Conservation (phyloP, 306 rosid genomes). For the Bauhinia variegata region DNA sequence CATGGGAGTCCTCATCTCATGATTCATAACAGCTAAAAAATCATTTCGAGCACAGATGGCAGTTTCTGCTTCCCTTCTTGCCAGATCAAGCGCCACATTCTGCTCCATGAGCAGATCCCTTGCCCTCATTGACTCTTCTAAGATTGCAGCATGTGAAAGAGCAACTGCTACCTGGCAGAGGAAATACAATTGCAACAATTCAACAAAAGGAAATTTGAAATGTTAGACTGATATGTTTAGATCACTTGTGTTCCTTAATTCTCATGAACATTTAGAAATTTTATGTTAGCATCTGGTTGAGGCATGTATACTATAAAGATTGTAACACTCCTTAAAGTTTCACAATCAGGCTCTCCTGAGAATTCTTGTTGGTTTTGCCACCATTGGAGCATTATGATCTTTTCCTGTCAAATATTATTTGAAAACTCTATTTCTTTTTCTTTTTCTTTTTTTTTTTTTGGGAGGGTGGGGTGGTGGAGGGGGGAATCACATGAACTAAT, state of each 20-base stretch:
- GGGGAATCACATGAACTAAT: too few relatives aligned
- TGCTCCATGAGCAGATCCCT: conserved; percentile 94
- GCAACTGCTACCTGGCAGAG: conserved; percentile 91
- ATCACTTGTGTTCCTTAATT: conserved; percentile 9
- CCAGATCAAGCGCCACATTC: conserved; percentile 92
- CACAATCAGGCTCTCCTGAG: too few relatives aligned
- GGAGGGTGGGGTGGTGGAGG: too few relatives aligned
- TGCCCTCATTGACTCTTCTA: conserved; percentile 99
- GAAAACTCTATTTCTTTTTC: too few relatives aligned
- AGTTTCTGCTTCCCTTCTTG: conserved; percentile 98
- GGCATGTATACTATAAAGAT: too few relatives aligned
- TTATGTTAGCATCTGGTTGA: too few relatives aligned
- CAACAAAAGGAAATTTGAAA: conserved; percentile 24
- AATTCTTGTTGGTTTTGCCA: too few relatives aligned
- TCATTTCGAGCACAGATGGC: conserved; percentile 98
- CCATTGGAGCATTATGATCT: too few relatives aligned
- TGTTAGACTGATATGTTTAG: conserved; percentile 1
- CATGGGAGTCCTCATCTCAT: conserved; percentile 99
- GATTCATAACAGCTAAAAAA: conserved; percentile 98
- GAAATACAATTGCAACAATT: conserved; percentile 16
- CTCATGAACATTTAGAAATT: too few relatives aligned
- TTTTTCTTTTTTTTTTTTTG: too few relatives aligned
- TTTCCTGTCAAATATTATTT: too few relatives aligned
- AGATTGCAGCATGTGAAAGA: conserved; percentile 96
- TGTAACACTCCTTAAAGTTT: too few relatives aligned